Evolutionary conservation across 2,329 filamentous ascomycete genomes (phyloP).

Genomic region (Hypoxylon sp.): DNA sequence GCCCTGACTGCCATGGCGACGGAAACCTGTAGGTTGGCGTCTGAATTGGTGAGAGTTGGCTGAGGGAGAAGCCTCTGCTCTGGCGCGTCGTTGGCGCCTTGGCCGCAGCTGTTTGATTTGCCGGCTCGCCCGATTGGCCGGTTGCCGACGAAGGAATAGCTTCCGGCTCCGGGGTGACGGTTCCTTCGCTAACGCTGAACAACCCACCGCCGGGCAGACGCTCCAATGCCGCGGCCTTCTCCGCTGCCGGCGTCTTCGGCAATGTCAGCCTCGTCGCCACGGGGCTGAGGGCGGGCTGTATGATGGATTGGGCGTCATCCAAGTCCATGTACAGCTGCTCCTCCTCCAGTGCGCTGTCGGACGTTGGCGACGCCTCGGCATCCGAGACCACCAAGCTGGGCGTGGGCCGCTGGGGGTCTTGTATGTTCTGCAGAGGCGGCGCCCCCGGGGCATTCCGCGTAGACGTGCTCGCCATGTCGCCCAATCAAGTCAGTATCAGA

Average conservation of each 20-base stretch:
- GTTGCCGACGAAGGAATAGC: conserved; percentile 11
- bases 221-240: conserved; percentile 65
- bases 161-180: conserved; percentile 37
- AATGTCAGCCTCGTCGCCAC: conserved; percentile 64
- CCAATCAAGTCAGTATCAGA: conserved; percentile 29
- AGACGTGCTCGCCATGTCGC: conserved; percentile 32
- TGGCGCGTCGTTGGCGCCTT: conserved; percentile 33
- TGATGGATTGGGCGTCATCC: conserved; percentile 66
- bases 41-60: conserved; percentile 38
- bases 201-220: conserved; percentile 48
- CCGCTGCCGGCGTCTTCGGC: conserved; percentile 62
- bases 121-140: conserved; percentile 8
- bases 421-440: conserved; percentile 20
- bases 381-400: conserved; percentile 32
- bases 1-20: conserved; percentile 53
- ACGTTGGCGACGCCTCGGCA: conserved; percentile 39
- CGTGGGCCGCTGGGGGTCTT: too few relatives aligned
- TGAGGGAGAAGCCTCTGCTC: conserved; percentile 41
- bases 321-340: conserved; percentile 54
- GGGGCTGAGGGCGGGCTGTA: conserved; percentile 66
- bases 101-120: conserved; percentile 3
- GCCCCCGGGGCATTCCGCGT: conserved; percentile 18
- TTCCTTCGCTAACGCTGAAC: conserved; percentile 48
- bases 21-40: conserved; percentile 37
- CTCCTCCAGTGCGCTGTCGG: conserved; percentile 45